Evolutionary conservation across 768 basidiomycete species (phyloP), one percentile per base, ranked within the genome.

Genomic region (Hirschioporus abietinus): DNA sequence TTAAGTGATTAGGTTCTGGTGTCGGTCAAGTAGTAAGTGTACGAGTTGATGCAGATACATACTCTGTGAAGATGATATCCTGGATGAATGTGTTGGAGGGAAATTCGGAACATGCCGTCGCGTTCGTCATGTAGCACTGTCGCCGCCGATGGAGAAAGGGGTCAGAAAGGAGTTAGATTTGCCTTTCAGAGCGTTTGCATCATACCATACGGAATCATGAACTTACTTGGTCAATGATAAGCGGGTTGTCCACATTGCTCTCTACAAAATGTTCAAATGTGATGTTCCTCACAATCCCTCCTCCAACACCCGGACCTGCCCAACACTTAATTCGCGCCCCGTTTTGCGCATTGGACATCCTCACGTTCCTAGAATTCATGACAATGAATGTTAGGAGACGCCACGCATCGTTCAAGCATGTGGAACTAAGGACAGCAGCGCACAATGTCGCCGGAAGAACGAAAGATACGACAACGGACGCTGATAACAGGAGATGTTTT

Each of bases 271-370:
- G 76, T n/a, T 73, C 69, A 73, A 84, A 87, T 0, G 84, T 85
- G 71, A 87, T 75, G 68, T 87, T 86, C 72, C 82, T 80, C 60
- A 86, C 85, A 60, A 85, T 81, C 7, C 86, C 86, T 35, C 82
- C 79, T 5, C 88, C 86, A 30, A 87, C 85, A 64, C 82, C 81
- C 18, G 80, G 78, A 4, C 87, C 88, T 6, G 86, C 87, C 78
- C 83, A 90, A 0, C 86, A 84, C 73, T 90, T 90, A 75, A 89
- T 89, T 35, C 88, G 80, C 0, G 87, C 87, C 0, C 88, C 88
- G 69, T 89, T 89, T 71, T 86, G 78, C 10, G 86, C 85, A 65
- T 88, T 86, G 12, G 81, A 76, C 85, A 88, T 88, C 34, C 75
- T 79, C 68, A 89, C 79, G 70, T 87, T 84, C 58, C 82, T 86